These are phyloP conservation scores for Podosphaera xanthii DNA, from an alignment of 2,329 filamentous ascomycete genomes.

Conservation along the genomic window DNA sequence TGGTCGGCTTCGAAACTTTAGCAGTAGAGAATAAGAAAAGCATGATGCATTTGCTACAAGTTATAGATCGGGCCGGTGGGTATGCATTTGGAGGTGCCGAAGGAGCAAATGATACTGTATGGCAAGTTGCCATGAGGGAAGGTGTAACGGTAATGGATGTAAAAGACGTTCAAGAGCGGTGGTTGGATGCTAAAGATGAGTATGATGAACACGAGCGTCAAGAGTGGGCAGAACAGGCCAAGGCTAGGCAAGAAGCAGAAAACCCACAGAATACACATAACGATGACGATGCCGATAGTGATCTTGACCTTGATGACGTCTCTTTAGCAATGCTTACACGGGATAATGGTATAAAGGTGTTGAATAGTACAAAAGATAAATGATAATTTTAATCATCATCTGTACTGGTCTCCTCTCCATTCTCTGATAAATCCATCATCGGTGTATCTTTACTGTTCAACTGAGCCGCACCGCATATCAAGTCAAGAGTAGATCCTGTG, in stretches of 20 bases:
- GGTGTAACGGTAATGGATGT: constrained; percentile 56
- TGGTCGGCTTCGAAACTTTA: constrained; percentile 80
- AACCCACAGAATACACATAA: constrained; percentile 13
- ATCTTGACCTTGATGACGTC: constrained; percentile 22
- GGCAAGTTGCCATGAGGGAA: constrained; percentile 81
- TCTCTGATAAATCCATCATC: constrained; percentile 23
- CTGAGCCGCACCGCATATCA: constrained; percentile 18
- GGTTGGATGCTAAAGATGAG: constrained; percentile 76
- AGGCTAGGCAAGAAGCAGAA: constrained; percentile 21
- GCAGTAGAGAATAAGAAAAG: constrained; percentile 92
- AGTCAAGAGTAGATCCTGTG: constrained; percentile 17
- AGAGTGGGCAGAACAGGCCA: constrained; percentile 53
- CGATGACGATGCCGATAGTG: constrained; percentile 21
- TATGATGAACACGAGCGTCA: constrained; percentile 61
- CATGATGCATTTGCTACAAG: constrained; percentile 77
- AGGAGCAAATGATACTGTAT: constrained; percentile 87
- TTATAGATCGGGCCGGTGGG: constrained; percentile 77
- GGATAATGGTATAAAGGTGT: constrained; percentile 45
- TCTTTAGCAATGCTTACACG: constrained; percentile 23
- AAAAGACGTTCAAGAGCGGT: constrained; percentile 80
- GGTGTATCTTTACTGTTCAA: constrained; percentile 16
- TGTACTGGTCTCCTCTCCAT: constrained; percentile 24
- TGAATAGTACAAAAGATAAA: constrained; percentile 31
- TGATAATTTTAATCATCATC: constrained; percentile 22
- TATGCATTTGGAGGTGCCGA: constrained; percentile 84